phyloP scores from a whole-genome alignment of 345 rosid genomes.

The Rhodamnia rubescens region DNA sequence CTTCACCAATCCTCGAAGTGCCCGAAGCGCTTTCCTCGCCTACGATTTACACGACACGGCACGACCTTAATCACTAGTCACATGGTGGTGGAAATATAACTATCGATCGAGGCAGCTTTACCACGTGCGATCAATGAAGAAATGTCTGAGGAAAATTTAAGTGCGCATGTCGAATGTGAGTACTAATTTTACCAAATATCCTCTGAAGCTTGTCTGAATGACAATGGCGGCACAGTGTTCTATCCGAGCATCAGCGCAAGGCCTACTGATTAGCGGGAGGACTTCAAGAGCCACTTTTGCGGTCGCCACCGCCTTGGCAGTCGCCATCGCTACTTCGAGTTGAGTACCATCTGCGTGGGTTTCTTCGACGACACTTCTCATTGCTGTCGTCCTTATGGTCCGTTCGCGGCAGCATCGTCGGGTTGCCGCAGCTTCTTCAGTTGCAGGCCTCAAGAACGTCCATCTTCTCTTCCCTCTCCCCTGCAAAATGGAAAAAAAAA shows the following conservation, averaged over 20 bases:
- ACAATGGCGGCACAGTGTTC: slow-evolving; percentile 58
- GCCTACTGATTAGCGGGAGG: slow-evolving; percentile 25
- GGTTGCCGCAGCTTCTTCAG: slow-evolving; percentile 20
- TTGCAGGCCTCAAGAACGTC: slow-evolving; percentile 44
- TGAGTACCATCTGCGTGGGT: slow-evolving; percentile 12
- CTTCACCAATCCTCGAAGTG: slow-evolving; percentile 68
- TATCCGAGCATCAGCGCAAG: slow-evolving; percentile 27
- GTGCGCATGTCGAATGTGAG: neutral
- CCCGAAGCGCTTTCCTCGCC: slow-evolving; percentile 76
- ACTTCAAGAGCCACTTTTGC: slow-evolving; percentile 41
- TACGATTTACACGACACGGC: slow-evolving; percentile 5
- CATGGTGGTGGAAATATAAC: neutral
- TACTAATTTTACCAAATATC: slow-evolving; percentile 45
- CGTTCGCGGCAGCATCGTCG: slow-evolving; percentile 16
- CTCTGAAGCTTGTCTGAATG: slow-evolving; percentile 74
- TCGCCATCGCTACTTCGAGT: slow-evolving; percentile 44
- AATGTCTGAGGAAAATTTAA: neutral
- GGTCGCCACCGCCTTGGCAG: slow-evolving; percentile 48
- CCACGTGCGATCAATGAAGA: neutral
- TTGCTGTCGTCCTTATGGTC: slow-evolving; percentile 4
- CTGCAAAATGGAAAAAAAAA: slow-evolving; percentile 13
- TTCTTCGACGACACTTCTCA: neutral
- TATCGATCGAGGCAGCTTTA: neutral
- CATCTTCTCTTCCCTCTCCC: slow-evolving; percentile 61
- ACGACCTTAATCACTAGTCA: neutral